Evolutionary conservation across 768 basidiomycete species (phyloP).

Genomic region (Kwoniella bestiolae): DNA sequence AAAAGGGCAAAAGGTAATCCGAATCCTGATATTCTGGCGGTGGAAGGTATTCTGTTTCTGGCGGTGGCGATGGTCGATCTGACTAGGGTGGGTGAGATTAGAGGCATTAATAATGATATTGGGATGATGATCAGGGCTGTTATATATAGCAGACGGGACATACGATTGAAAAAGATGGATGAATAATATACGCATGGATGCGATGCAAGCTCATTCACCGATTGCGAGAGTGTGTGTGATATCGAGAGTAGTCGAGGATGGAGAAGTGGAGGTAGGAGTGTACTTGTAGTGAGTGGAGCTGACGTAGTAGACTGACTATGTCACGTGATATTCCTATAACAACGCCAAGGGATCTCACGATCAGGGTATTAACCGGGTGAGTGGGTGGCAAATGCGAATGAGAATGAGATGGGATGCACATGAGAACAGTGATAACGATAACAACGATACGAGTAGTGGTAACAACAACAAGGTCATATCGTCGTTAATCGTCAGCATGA

Average conservation of each 20-base stretch:
- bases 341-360: background rate
- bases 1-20: conserved; percentile 40
- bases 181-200: background rate
- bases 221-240: background rate
- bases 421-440: background rate
- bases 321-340: background rate
- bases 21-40: conserved; percentile 31
- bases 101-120: conserved; percentile 31
- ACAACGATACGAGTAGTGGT: background rate
- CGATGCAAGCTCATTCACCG: background rate
- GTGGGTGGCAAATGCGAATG: conserved; percentile 2
- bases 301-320: background rate
- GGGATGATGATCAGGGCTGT: conserved; percentile 6
- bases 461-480: background rate
- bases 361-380: background rate
- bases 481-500: background rate
- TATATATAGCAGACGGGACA: background rate
- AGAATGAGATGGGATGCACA: background rate
- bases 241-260: background rate
- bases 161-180: background rate
- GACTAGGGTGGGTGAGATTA: conserved; percentile 24
- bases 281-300: background rate
- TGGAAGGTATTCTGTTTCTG: conserved; percentile 14
- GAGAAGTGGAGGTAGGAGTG: background rate
- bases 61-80: conserved; percentile 22